These are phyloP conservation scores for Globisporangium uncinulatum DNA, from an alignment of 352 stramenopile genomes.

Conservation along the genomic window DNA sequence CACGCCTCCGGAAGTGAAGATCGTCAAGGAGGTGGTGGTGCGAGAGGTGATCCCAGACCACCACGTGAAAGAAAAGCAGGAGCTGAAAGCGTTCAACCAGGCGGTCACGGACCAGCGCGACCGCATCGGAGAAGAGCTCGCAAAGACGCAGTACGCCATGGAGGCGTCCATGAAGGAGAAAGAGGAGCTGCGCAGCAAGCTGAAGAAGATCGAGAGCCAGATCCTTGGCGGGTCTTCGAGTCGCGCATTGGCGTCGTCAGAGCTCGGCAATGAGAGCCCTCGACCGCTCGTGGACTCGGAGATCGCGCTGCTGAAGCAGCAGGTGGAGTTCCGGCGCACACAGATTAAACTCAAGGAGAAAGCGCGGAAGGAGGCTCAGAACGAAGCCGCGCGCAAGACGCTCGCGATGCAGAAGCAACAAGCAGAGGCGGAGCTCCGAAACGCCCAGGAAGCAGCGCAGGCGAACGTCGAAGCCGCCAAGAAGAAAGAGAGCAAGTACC, in stretches of 20 bases:
- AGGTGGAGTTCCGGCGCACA: slow-evolving; percentile 71
- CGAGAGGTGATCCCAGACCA: slow-evolving; percentile 73
- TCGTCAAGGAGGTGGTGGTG: slow-evolving; percentile 64
- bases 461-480: slow-evolving; percentile 93
- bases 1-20: slow-evolving; percentile 20
- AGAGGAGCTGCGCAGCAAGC: slow-evolving; percentile 88
- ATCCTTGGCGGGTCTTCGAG: slow-evolving; percentile 83
- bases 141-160: slow-evolving; percentile 79
- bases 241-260: slow-evolving; percentile 28
- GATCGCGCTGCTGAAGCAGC: slow-evolving; percentile 68
- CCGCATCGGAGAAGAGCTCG: slow-evolving; percentile 80
- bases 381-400: slow-evolving; percentile 44
- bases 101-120: slow-evolving; percentile 85
- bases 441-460: slow-evolving; percentile 62
- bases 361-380: slow-evolving; percentile 59
- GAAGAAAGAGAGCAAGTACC: slow-evolving; percentile 95
- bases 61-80: slow-evolving; percentile 54
- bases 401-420: slow-evolving; percentile 69
- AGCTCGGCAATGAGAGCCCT: slow-evolving; percentile 1
- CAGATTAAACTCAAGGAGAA: slow-evolving; percentile 82
- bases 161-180: slow-evolving; percentile 86
- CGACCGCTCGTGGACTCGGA: slow-evolving; percentile 42
- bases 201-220: slow-evolving; percentile 64
- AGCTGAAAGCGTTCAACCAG: slow-evolving; percentile 69
- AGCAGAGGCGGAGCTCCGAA: slow-evolving; percentile 71